Evolutionary conservation across 2,329 filamentous ascomycete genomes (phyloP).

Genomic region (Pseudocercospora macadamiae): DNA sequence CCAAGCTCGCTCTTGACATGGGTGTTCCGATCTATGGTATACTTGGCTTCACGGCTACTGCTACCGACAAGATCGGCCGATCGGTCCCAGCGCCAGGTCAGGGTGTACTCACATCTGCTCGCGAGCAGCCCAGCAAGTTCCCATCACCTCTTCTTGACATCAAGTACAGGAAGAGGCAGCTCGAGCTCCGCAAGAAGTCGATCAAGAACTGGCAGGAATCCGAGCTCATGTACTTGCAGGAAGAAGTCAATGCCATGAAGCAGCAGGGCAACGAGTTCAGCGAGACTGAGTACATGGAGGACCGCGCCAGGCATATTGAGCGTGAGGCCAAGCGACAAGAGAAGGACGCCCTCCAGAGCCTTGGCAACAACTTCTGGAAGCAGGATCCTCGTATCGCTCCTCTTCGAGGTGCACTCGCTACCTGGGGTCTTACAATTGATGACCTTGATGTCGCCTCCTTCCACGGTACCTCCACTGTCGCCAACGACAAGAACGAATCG

Average conservation of each 20-base stretch:
- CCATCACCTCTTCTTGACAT: slow-evolving; percentile 95
- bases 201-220: slow-evolving; percentile 97
- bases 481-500: slow-evolving; percentile 99
- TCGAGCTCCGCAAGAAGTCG: slow-evolving; percentile 89
- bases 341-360: slow-evolving; percentile 87
- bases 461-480: slow-evolving; percentile 97
- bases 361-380: slow-evolving; percentile 99
- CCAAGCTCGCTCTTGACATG: slow-evolving; percentile 94
- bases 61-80: slow-evolving; percentile 98
- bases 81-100: slow-evolving; percentile 96
- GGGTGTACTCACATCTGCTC: slow-evolving; percentile 93
- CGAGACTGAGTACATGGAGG: slow-evolving; percentile 81
- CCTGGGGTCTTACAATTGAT: slow-evolving; percentile 97
- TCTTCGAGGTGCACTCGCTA: slow-evolving; percentile 91
- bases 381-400: slow-evolving; percentile 90
- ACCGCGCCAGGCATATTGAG: slow-evolving; percentile 84
- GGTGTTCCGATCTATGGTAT: slow-evolving; percentile 97
- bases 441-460: slow-evolving; percentile 94
- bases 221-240: slow-evolving; percentile 88
- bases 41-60: slow-evolving; percentile 88
- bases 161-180: slow-evolving; percentile 93
- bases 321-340: slow-evolving; percentile 85
- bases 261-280: slow-evolving; percentile 72
- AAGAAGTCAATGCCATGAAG: slow-evolving; percentile 91
- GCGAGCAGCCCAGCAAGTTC: slow-evolving; percentile 88